phyloP scores from a whole-genome alignment of 768 basidiomycete species.

The Suillus lakei region DNA sequence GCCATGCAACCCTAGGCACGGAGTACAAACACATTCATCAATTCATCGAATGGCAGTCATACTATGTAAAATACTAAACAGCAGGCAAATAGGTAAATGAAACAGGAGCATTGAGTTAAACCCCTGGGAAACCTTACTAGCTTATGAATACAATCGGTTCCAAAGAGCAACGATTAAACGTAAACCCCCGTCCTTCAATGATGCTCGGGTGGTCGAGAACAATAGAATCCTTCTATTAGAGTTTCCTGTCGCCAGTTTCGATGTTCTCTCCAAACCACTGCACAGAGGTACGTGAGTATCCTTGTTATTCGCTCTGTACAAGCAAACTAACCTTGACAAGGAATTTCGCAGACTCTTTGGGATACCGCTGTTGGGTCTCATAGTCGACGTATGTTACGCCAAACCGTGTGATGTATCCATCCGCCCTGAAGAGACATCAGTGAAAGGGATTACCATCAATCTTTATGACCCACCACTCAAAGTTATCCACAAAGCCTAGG shows the following conservation, averaged over 20 bases:
- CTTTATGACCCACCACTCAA: slow-evolving; percentile 54
- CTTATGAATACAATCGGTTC: slow-evolving; percentile 1
- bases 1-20: neutral
- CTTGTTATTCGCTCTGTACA: neutral
- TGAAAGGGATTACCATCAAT: neutral
- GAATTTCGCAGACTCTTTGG: slow-evolving; percentile 66
- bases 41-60: neutral
- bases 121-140: neutral
- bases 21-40: neutral
- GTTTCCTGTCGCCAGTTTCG: slow-evolving; percentile 11
- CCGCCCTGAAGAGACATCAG: slow-evolving; percentile 44
- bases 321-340: slow-evolving; percentile 49
- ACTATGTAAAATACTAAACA: neutral
- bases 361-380: slow-evolving; percentile 65
- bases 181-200: slow-evolving; percentile 2
- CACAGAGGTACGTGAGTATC: neutral
- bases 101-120: neutral
- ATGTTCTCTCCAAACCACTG: slow-evolving; percentile 39
- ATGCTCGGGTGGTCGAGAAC: slow-evolving; percentile 7
- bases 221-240: neutral
- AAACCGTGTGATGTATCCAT: slow-evolving; percentile 70
- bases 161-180: slow-evolving; percentile 9
- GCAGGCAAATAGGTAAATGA: neutral
- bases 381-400: slow-evolving; percentile 77
- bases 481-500: slow-evolving; percentile 69